Conservation (phyloP, 495 filamentous ascomycete species). For the Aspergillus homomorphus region DNA sequence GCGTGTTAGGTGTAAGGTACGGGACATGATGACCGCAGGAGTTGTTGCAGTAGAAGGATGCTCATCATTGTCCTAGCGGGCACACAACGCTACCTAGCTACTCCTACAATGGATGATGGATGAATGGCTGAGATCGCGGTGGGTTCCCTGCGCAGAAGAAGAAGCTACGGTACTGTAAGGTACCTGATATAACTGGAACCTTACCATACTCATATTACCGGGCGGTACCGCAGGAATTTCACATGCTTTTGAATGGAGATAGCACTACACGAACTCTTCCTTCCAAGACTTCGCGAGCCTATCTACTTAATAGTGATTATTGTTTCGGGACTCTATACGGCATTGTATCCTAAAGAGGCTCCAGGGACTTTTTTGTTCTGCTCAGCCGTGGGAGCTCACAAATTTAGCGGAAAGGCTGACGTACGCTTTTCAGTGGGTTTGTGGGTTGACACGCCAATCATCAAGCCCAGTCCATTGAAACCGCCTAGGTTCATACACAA, state of each 20-base stretch:
- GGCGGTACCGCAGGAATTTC: too few relatives aligned
- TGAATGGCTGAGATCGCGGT: too few relatives aligned
- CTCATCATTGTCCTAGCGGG: too few relatives aligned
- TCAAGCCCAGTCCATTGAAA: not conserved
- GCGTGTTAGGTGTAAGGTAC: conserved; percentile 2
- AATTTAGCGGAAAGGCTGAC: not conserved
- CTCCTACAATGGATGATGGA: too few relatives aligned
- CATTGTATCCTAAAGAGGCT: not conserved
- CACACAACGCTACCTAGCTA: too few relatives aligned
- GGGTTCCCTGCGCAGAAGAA: too few relatives aligned
- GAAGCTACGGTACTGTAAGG: too few relatives aligned
- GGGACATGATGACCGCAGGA: conserved; percentile 10
- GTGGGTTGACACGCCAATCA: not conserved
- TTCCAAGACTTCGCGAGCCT: too few relatives aligned
- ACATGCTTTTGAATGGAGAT: too few relatives aligned
- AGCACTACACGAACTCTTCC: too few relatives aligned
- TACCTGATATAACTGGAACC: too few relatives aligned
- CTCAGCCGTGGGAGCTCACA: not conserved
- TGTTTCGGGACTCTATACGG: not conserved
- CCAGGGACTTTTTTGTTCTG: not conserved
- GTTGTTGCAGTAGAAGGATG: not conserved
- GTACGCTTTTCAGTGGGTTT: not conserved
- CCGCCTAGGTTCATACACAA: not conserved
- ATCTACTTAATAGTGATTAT: not conserved
- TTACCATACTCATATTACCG: too few relatives aligned